These are phyloP conservation scores for Phoma herbarum DNA, from an alignment of 2,329 filamentous ascomycete genomes.

Conservation along the genomic window DNA sequence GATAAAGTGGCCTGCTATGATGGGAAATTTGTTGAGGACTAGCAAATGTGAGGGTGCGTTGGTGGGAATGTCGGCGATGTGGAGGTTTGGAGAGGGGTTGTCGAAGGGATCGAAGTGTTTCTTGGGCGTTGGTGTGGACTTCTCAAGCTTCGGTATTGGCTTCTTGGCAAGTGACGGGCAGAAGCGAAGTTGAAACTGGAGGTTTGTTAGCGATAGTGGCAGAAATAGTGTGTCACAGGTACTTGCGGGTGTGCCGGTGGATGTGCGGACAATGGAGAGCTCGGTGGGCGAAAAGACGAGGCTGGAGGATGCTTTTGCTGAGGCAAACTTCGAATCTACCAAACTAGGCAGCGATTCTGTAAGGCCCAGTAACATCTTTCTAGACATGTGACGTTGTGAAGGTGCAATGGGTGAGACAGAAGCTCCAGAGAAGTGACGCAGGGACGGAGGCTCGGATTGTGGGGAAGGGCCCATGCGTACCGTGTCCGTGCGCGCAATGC, in stretches of 20 bases:
- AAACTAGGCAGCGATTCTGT: constrained; percentile 48
- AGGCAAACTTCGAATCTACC: constrained; percentile 49
- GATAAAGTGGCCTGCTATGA: constrained; percentile 76
- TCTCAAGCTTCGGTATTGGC: constrained; percentile 58
- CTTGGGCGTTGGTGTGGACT: constrained; percentile 23
- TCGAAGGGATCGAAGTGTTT: constrained; percentile 68
- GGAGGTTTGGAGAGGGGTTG: constrained; percentile 62
- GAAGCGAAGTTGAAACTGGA: constrained; percentile 76
- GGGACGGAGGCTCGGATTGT: constrained; percentile 4
- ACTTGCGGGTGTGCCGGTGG: constrained; percentile 50
- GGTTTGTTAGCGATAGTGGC: constrained; percentile 24
- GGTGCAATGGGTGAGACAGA: constrained; percentile 13
- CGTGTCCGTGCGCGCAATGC: no score
- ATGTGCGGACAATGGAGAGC: constrained; percentile 50
- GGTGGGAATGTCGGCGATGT: constrained; percentile 62
- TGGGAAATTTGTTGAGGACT: constrained; percentile 78
- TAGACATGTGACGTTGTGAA: constrained; percentile 10
- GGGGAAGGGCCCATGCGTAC: constrained; percentile 7
- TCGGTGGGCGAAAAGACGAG: constrained; percentile 54
- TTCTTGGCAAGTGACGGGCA: constrained; percentile 74
- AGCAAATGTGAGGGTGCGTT: constrained; percentile 64
- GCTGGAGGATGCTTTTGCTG: constrained; percentile 47
- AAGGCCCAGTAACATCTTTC: constrained; percentile 46
- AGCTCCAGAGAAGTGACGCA: constrained; percentile 3
- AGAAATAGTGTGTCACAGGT: constrained; percentile 14